Evolutionary conservation across 768 basidiomycete species (phyloP).

Genomic region (Suillus brevipes): DNA sequence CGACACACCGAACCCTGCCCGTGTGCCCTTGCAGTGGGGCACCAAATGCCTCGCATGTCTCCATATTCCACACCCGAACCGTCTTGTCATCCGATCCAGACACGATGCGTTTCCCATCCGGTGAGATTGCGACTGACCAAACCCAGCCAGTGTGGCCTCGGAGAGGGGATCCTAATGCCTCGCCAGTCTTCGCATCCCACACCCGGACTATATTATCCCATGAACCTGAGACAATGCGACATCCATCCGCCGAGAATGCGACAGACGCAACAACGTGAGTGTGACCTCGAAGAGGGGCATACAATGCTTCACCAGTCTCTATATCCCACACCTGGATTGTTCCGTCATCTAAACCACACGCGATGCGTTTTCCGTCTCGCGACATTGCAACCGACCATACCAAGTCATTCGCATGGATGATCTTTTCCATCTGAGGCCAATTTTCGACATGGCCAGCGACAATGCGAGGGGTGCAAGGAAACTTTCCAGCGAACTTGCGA

Average conservation of each 20-base stretch:
- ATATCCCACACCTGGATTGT: constrained; percentile 8
- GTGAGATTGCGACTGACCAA: background rate
- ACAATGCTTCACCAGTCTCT: background rate
- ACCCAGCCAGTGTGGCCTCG: background rate
- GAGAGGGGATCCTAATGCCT: constrained; percentile 18
- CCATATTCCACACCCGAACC: constrained; percentile 14
- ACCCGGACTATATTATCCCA: background rate
- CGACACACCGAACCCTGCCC: background rate
- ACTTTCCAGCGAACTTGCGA: constrained; percentile 16
- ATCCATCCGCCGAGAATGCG: constrained; percentile 29
- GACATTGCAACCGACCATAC: background rate
- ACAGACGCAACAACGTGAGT: constrained; percentile 3
- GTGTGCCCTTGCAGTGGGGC: background rate
- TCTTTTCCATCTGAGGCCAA: constrained; percentile 7
- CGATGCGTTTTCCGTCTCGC: constrained; percentile 4
- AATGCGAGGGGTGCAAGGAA: background rate
- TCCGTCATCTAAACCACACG: constrained; percentile 10
- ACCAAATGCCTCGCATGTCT: background rate
- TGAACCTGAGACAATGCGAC: constrained; percentile 26
- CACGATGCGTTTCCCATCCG: background rate
- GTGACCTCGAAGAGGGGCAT: background rate
- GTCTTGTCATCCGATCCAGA: background rate
- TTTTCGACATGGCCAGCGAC: background rate
- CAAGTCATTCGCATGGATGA: accelerated
- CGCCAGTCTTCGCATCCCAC: constrained; percentile 13